phyloP scores from a whole-genome alignment of 441 rosid genomes.

The Eruca vesicaria region DNA sequence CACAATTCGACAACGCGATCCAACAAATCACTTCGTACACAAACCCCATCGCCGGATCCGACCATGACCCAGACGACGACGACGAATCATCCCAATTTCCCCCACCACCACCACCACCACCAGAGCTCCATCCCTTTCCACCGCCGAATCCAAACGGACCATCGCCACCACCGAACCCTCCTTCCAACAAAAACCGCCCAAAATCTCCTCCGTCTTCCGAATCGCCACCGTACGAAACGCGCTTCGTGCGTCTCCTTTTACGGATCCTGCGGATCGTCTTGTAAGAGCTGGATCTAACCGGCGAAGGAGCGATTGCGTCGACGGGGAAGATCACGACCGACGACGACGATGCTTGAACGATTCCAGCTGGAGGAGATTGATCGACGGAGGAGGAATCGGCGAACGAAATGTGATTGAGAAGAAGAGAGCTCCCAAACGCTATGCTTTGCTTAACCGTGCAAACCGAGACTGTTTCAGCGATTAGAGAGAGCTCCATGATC shows the following conservation, averaged over 20 bases:
- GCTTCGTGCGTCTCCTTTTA: slow-evolving; percentile 50
- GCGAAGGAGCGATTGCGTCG: slow-evolving; percentile 58
- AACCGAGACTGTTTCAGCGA: slow-evolving; percentile 45
- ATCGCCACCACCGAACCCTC: slow-evolving; percentile 43
- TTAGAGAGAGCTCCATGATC: slow-evolving; percentile 46
- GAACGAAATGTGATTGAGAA: slow-evolving; percentile 29
- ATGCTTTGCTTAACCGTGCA: slow-evolving; percentile 54
- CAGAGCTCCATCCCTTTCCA: slow-evolving; percentile 60
- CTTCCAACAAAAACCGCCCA: slow-evolving; percentile 45
- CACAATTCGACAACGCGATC: slow-evolving; percentile 85
- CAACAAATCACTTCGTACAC: slow-evolving; percentile 87
- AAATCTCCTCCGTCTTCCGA: slow-evolving; percentile 50
- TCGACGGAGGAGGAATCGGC: slow-evolving; percentile 35
- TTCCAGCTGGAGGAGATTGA: slow-evolving; percentile 29
- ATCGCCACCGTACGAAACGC: slow-evolving; percentile 46
- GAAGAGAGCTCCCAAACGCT: slow-evolving; percentile 48
- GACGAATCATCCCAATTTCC: slow-evolving; percentile 66
- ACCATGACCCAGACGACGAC: slow-evolving; percentile 41
- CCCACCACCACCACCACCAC: slow-evolving; percentile 41
- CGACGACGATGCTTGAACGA: slow-evolving; percentile 42
- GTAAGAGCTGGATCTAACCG: slow-evolving; percentile 44
- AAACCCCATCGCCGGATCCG: slow-evolving; percentile 65
- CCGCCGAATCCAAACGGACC: slow-evolving; percentile 64
- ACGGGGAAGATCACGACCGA: slow-evolving; percentile 41
- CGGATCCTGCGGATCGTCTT: slow-evolving; percentile 50